Evolutionary conservation across 2,329 filamentous ascomycete species (phyloP), one percentile per base, ranked within the genome.

Genomic region (Myotisia sp.): DNA sequence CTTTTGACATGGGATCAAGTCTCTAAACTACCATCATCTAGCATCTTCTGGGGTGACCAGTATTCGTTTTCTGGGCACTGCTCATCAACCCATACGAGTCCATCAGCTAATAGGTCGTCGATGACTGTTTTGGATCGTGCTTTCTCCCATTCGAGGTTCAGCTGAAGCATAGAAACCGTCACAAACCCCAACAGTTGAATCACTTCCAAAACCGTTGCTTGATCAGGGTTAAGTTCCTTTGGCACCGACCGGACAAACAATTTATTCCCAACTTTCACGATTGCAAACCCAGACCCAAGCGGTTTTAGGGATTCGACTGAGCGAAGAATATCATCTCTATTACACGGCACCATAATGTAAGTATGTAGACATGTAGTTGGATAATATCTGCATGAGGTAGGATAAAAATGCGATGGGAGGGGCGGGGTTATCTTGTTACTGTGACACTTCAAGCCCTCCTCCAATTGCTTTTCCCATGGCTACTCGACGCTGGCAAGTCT

Each of bases 201-300:
- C 1, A 81, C 86, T 63, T 95, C 90, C 5, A 98, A 70, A 8
- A 93, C 87, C 2, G 79, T 82, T 32, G 81, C 82, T 63, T 98
- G 90, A 54, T 98, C 90, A 9, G 75, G 86, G 54, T 92, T 94
- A 42, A 98, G 69, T 60, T 98, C 90, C 55, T 92, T 90, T 1
- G 90, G 90, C 26, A 98, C 77, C 3, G 84, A 92, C 18, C 90
- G 74, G 36, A 98, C 87, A 59, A 93, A 90, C 41, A 80, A 73
- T 50, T 80, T 81, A 44, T 75, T 75, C 5, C 90, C 90, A 40
- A 98, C 81, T 36, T 70, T 75, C 43, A 93, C 70, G 37, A 93
- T 77, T 17, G 76, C 79, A 58, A 93, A 94, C 12, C 85, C 83
- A 1, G 82, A 84, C 0, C 86, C 86, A 2, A 98, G 71, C 0